Percentiles rank a stretch among this genome's conserved stretches.
Conservation (phyloP, 768 basidiomycete genomes). For the Boletus vinaceobasis region DNA sequence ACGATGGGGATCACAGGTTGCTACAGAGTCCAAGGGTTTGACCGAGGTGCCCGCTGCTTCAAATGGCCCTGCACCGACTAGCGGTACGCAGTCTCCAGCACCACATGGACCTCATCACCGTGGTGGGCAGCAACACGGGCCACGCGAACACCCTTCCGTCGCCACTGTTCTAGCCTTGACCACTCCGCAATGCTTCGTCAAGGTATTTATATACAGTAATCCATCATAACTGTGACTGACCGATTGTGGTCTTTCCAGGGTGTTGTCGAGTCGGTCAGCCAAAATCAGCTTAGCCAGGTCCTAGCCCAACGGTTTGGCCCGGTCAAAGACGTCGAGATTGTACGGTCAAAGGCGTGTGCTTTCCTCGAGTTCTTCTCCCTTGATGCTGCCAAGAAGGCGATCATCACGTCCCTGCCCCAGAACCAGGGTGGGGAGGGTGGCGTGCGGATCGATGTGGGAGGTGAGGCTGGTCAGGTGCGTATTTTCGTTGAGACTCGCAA, state of each 20-base stretch:
- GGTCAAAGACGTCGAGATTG: constrained; percentile 85
- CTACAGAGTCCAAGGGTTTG: constrained; percentile 72
- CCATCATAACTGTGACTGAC: not conserved
- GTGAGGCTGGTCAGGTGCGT: constrained; percentile 47
- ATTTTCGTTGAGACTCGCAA: constrained; percentile 87
- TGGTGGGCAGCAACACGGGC: constrained; percentile 32
- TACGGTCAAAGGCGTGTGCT: constrained; percentile 85
- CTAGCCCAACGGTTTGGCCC: constrained; percentile 70
- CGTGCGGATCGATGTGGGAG: constrained; percentile 68
- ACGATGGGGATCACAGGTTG: constrained; percentile 84
- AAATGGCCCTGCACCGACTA: constrained; percentile 40
- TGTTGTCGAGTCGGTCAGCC: constrained; percentile 64
- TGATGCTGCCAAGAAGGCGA: constrained; percentile 83
- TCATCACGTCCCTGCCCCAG: constrained; percentile 63
- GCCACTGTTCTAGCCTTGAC: constrained; percentile 60
- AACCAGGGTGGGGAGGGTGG: constrained; percentile 86
- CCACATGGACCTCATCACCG: constrained; percentile 33
- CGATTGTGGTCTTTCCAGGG: constrained; percentile 41
- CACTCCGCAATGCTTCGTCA: constrained; percentile 87
- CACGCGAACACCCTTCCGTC: constrained; percentile 42
- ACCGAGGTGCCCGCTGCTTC: constrained; percentile 54
- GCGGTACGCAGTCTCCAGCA: constrained; percentile 35
- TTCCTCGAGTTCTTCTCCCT: constrained; percentile 85
- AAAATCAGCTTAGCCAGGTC: constrained; percentile 43
- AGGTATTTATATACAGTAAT: constrained; percentile 46